A percentile compares a stretch with the other conserved stretches of the same genome.
Conservation (phyloP, 1,139 yeast species). For the Hyphopichia buzzinii region DNA sequence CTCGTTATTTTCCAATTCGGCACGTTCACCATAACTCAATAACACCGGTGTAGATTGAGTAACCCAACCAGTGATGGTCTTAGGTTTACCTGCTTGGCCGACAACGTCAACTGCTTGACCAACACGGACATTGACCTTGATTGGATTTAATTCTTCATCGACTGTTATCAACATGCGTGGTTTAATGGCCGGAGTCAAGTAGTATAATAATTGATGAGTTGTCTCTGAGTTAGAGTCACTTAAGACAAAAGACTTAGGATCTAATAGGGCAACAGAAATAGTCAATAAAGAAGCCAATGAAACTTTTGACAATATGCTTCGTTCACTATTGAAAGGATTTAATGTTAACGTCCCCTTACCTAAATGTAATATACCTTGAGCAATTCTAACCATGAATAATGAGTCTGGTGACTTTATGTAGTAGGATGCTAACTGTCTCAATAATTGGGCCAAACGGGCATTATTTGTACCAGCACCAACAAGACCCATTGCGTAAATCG, state of each 20-base stretch:
- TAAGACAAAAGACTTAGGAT: constrained; percentile 71
- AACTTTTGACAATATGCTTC: constrained; percentile 83
- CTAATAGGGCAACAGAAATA: constrained; percentile 77
- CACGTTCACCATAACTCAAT: constrained; percentile 91
- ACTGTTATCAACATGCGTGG: constrained; percentile 94
- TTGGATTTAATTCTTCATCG: constrained; percentile 81
- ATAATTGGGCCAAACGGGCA: constrained; percentile 93
- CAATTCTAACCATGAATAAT: constrained; percentile 86
- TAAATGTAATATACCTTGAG: constrained; percentile 91
- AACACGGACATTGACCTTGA: constrained; percentile 94
- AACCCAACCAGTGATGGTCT: constrained; percentile 99
- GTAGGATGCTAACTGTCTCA: constrained; percentile 92
- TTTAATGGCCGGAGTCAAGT: constrained; percentile 83
- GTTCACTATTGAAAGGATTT: constrained; percentile 86
- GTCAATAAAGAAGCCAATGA: constrained; percentile 89
- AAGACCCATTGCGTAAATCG: constrained; percentile 95
- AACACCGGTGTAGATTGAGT: constrained; percentile 97
- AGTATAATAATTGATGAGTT: constrained; percentile 76
- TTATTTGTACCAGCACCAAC: constrained; percentile 99
- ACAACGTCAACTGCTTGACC: constrained; percentile 99
- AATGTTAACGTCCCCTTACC: constrained; percentile 95
- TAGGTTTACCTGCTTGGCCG: constrained; percentile 98
- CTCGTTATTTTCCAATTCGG: constrained; percentile 87
- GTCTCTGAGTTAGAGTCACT: constrained; percentile 52
- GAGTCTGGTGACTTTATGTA: constrained; percentile 90